These are phyloP conservation scores for Keithomyces neogunnii DNA, from an alignment of 2,329 filamentous ascomycete species.

Conservation along the genomic window DNA sequence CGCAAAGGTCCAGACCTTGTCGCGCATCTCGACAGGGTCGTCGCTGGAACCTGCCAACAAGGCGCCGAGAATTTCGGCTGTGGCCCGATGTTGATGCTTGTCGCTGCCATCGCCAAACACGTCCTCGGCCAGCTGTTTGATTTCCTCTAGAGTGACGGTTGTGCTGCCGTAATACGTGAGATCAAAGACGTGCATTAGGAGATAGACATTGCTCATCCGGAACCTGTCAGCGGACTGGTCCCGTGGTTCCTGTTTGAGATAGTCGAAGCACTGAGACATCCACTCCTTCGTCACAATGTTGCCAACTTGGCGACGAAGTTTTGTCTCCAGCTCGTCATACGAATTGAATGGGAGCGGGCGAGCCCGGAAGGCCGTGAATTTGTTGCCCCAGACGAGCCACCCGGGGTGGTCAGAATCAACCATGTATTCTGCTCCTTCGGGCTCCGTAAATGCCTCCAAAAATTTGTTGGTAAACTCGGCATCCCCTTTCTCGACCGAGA, in stretches of 20 bases:
- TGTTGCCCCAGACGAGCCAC: slow-evolving; percentile 93
- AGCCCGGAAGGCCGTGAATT: slow-evolving; percentile 70
- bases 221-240: slow-evolving; percentile 78
- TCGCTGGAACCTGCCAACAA: slow-evolving; percentile 75
- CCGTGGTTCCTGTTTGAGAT: slow-evolving; percentile 91
- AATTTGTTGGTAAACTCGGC: slow-evolving; percentile 71
- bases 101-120: slow-evolving; percentile 91
- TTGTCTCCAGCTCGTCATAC: slow-evolving; percentile 75
- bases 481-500: slow-evolving; percentile 67
- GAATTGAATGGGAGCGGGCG: slow-evolving; percentile 57
- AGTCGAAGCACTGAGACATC: slow-evolving; percentile 82
- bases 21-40: slow-evolving; percentile 62
- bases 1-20: slow-evolving; percentile 78
- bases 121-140: slow-evolving; percentile 68
- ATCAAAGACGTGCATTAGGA: slow-evolving; percentile 85
- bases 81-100: slow-evolving; percentile 95
- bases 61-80: slow-evolving; percentile 84
- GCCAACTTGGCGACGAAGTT: slow-evolving; percentile 71
- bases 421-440: slow-evolving; percentile 65
- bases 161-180: slow-evolving; percentile 77
- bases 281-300: slow-evolving; percentile 71
- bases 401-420: slow-evolving; percentile 88
- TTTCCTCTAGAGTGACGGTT: slow-evolving; percentile 72
- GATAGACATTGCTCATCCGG: slow-evolving; percentile 76
- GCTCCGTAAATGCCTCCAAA: slow-evolving; percentile 67